Evolutionary conservation across 2,329 filamentous ascomycete species (phyloP), one percentile per base, ranked within the genome.

Genomic region (Tympanopsis confertula): DNA sequence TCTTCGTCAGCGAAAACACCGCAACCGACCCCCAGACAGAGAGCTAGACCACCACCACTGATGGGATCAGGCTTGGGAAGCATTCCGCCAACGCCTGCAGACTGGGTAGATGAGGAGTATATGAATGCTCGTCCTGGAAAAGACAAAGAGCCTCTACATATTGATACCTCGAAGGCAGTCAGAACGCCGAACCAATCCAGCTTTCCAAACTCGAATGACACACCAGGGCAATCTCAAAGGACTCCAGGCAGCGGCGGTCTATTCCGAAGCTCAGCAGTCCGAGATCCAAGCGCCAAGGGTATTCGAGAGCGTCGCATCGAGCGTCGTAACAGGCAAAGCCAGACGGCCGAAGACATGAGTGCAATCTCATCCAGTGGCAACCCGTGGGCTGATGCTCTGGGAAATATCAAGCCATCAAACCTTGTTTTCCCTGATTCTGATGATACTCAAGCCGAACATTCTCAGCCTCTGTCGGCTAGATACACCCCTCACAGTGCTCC

Each of bases 301-400:
- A 73, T 80, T 38, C 63, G 75, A 17, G 75, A 79, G 49, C 65
- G 75, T 37, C 61, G 75, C 40, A 77, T 72, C 40, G 69, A 74
- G 47, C 76, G 73, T 44, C 63, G 71, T 40, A 70, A 69, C 43
- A 62, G 67, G 26, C 66, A 66, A 43, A 69, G 67, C 45, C 59
- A 65, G 18, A 45, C 53, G 12, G 47, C 50, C 12, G 59, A 63
- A 15, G 58, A 63, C 15, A 12, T 17, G 7, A 17, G 15, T 15
- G 58, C 52, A 12, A 42, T 56, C 13, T 17, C 30, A 7, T 7
- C 12, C 15, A 17, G 15, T 39, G 55, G 53, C 24, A 59, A 62
- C 37, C 52, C 59, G 5, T 53, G 55, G 59, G 51, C 54, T 13
- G 56, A 61, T 35, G 53, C 51, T 5, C 36, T 58, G 7, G 30